Percentiles rank a stretch among this genome's conserved stretches.
Evolutionary conservation across 768 basidiomycete species (phyloP).

Genomic region (Nidularia pulvinata): DNA sequence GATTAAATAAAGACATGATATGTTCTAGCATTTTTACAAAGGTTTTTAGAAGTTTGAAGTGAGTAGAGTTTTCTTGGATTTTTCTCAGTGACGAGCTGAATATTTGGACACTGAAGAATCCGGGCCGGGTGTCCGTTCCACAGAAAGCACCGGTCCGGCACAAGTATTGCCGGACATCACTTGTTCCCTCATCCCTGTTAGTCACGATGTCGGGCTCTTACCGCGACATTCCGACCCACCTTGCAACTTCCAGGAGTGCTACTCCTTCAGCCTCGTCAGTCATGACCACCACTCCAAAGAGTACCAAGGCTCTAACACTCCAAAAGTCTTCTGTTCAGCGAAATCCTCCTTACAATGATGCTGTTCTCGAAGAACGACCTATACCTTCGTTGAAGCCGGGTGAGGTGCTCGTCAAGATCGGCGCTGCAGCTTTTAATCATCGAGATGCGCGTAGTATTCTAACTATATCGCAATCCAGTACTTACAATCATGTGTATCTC

Average conservation of each 20-base stretch:
- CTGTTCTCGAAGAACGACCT: constrained; percentile 44
- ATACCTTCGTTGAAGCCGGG: constrained; percentile 51
- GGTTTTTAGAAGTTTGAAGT: too few relatives aligned
- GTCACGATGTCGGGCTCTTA: too few relatives aligned
- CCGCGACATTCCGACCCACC: neutral
- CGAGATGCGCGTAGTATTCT: constrained; percentile 49
- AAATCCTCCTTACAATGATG: constrained; percentile 56
- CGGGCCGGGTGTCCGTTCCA: too few relatives aligned
- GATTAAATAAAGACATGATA: too few relatives aligned
- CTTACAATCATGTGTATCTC: constrained; percentile 4
- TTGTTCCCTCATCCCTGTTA: too few relatives aligned
- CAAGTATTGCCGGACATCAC: too few relatives aligned
- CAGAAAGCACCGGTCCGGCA: too few relatives aligned
- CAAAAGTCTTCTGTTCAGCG: constrained; percentile 33
- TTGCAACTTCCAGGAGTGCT: neutral
- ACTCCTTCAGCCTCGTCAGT: neutral
- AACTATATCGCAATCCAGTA: neutral
- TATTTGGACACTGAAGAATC: too few relatives aligned
- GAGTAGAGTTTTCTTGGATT: too few relatives aligned
- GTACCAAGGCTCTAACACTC: constrained; percentile 48
- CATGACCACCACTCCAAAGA: constrained; percentile 24
- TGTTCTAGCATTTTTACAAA: too few relatives aligned
- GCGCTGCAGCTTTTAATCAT: constrained; percentile 77
- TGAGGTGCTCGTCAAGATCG: constrained; percentile 66
- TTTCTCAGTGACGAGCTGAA: too few relatives aligned